Base-by-base conservation (phyloP, 768 basidiomycete species). In the Boletus huronensis region DNA sequence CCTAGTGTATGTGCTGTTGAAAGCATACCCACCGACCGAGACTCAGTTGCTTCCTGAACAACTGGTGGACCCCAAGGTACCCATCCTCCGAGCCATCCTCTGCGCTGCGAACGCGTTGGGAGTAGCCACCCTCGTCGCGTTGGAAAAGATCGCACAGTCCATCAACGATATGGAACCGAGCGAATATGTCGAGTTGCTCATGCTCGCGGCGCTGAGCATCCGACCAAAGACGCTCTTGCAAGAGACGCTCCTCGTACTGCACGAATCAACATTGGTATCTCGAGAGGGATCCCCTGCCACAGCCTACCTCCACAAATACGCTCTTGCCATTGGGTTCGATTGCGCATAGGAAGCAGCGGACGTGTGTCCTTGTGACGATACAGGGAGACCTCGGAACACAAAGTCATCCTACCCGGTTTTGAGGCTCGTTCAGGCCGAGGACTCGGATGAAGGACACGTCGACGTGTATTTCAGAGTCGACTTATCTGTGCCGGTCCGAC, bases 291-390 rank as follows among this genome's bases (percentile, higher is more conserved):
- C 67, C 4, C 52, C 65, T 5, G 61, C 66, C 14, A 64, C 62
- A 1, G 62, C 65, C n/a, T 82, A 87, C 60, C 77, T 76, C 1
- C 79, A 80, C 58, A 81, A 80, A 48, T 77, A 83, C 32, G 79
- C 80, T 0, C 73, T 86, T 1, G 79, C 77, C 6, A 74, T 87
- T 28, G 78, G 77, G 1, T 84, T 84, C 53, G 85, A 87, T 55
- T 76, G 82, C 13, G 82, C 82, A 2, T 84, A 87, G 58, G 85
- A 87, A 60, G 85, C 84, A 6, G 78, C 78, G 1, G 83, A 85
- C 54, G 77, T 79, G 59, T 87, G 84, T 64, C 84, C 84, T 8
- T 86, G 84, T 52, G 79, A 84, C 55, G 82, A 84, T n/a, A 70
- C 75, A 14, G 85, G 85, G 3, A 71, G 74, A 48, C 80, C 82